Evolutionary conservation across 2,329 filamentous ascomycete genomes (phyloP).

Genomic region (Trichophaea hybrida): DNA sequence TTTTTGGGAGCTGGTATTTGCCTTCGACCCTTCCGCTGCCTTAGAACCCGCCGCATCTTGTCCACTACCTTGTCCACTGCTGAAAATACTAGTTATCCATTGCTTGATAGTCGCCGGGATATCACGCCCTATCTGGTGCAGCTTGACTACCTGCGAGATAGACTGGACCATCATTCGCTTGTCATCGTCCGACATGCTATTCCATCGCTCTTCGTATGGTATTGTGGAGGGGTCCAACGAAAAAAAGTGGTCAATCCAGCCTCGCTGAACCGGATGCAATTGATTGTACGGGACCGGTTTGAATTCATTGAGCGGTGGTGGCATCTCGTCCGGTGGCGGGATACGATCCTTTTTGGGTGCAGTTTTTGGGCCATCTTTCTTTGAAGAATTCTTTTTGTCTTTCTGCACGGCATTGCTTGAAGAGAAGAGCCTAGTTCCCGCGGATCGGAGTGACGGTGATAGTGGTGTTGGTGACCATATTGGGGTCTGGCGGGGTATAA

Average conservation of each 20-base stretch:
- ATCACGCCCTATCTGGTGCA: constrained; percentile 7
- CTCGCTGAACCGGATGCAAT: constrained; percentile 14
- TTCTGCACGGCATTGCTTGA: not conserved
- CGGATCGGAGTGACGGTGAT: not conserved
- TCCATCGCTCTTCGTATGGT: constrained; percentile 13
- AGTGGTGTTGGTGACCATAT: not conserved
- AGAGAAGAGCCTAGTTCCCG: constrained; percentile 5
- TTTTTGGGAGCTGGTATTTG: constrained; percentile 3
- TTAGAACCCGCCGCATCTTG: not conserved
- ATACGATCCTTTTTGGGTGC: not conserved
- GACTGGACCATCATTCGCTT: constrained; percentile 13
- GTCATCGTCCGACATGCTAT: constrained; percentile 13
- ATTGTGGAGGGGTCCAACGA: constrained; percentile 1
- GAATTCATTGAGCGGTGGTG: constrained; percentile 18
- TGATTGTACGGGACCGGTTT: constrained; percentile 19
- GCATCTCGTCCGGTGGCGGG: not conserved
- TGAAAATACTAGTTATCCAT: constrained; percentile 11
- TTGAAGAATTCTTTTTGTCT: not conserved
- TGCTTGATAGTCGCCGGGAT: constrained; percentile 5
- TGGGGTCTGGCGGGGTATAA: not conserved
- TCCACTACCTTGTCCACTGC: constrained; percentile 4
- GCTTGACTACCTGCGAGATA: constrained; percentile 9
- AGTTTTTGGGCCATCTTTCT: not conserved
- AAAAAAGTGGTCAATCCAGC: constrained; percentile 3
- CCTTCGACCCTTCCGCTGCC: not conserved